Evolutionary conservation across 345 rosid species (phyloP).

Genomic region (Lagerstroemia speciosa): DNA sequence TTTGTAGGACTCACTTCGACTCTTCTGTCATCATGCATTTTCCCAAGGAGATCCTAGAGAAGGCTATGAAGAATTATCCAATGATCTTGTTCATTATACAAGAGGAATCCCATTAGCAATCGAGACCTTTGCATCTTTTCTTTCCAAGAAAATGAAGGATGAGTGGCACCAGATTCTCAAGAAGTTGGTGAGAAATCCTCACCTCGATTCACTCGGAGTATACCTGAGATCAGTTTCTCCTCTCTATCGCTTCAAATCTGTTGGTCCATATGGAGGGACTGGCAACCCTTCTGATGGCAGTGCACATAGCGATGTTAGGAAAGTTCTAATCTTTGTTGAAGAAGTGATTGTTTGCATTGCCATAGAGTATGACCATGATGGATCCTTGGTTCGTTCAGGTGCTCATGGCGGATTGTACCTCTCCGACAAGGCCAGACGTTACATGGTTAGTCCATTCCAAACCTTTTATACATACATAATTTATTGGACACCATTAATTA

Average conservation of each 20-base stretch:
- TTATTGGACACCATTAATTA: no score
- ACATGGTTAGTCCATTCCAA: background rate
- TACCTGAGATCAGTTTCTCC: background rate
- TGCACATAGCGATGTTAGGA: background rate
- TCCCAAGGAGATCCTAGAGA: background rate
- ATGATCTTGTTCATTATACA: background rate
- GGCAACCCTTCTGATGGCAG: background rate
- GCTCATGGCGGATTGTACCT: background rate
- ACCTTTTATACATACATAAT: background rate
- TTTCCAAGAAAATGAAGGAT: background rate
- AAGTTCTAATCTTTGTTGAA: background rate
- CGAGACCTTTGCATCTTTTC: background rate
- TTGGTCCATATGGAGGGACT: background rate
- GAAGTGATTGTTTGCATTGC: background rate
- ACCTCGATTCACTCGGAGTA: background rate
- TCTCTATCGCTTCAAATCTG: background rate
- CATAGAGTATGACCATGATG: background rate
- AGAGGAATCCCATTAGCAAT: background rate
- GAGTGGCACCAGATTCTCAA: slow-evolving; percentile 3
- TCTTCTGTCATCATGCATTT: slow-evolving; percentile 5
- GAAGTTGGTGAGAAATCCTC: slow-evolving; percentile 6
- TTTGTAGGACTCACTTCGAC: background rate
- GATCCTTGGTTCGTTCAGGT: slow-evolving; percentile 2
- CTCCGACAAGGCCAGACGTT: background rate
- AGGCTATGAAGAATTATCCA: slow-evolving; percentile 1